Evolutionary conservation across 2,329 filamentous ascomycete genomes (phyloP), one percentile per base, ranked within the genome.

Genomic region (Arthrobotrys iridis): DNA sequence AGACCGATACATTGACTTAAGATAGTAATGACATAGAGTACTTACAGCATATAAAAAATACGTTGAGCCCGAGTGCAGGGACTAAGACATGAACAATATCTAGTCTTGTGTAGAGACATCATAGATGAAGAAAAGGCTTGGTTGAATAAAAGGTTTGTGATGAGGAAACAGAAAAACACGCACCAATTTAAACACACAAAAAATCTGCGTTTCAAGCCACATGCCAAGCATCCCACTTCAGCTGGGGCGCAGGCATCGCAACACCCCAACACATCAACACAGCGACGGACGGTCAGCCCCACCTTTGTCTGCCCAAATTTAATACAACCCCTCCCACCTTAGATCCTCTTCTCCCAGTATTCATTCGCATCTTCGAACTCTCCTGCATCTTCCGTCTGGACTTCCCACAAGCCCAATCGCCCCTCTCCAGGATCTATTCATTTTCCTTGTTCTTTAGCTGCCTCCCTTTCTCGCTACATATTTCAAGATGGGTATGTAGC

Each of bases 131-230:
- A n/a, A n/a, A n/a, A n/a, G n/a, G n/a, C n/a, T n/a, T n/a, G n/a
- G n/a, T n/a, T 22, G 30, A 22, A 26, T 3, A 58, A 40, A n/a
- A 55, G 33, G 28, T n/a, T 40, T n/a, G 11, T 46, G 37, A n/a
- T 50, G 43, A 46, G 1, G 37, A 48, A 50, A 45, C 13, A 37
- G 26, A 60, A 43, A 26, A 28, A 60, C 57, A 48, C 62, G 70
- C 70, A 43, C 68, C 57, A 52, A 57, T 66, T 67, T 67, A 62
- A 74, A 62, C 28, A 22, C 18, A 28, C 20, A 55, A 33, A 66
- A 65, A 74, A 74, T 62, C 57, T 52, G 70, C 46, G 1, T 33
- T 6, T 24, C 46, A 66, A 74, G 70, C 70, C 70, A 74, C 62
- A 57, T 5, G 41, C 62, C 60, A 66, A 58, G 60, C 10, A 4